These are phyloP conservation scores for Aquanectria penicillioides DNA, from an alignment of 2,329 filamentous ascomycete genomes.

Conservation along the genomic window DNA sequence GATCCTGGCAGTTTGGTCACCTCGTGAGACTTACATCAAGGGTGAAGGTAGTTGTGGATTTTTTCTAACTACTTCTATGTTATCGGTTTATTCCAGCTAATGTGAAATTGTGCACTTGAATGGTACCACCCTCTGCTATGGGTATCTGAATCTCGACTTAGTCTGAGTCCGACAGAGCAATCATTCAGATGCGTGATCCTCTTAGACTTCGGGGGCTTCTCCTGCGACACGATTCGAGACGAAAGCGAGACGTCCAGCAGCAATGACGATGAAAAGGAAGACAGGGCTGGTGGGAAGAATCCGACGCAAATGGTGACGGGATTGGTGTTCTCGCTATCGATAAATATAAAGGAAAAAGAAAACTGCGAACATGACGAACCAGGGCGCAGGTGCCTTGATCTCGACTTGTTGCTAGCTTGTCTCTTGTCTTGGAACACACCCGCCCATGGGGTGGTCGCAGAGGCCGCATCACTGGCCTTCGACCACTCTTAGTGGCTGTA, in stretches of 20 bases:
- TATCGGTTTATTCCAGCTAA: no score
- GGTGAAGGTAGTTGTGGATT: no score
- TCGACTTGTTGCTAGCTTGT: constrained; percentile 2
- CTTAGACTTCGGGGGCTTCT: constrained; percentile 23
- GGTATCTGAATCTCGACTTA: no score
- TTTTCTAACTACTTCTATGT: no score
- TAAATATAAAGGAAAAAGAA: background rate
- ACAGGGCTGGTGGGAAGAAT: background rate
- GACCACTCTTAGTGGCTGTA: constrained; percentile 1
- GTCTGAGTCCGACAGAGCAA: no score
- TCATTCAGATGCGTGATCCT: no score
- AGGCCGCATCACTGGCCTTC: constrained; percentile 1
- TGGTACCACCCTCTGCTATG: no score
- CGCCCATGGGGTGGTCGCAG: constrained; percentile 11
- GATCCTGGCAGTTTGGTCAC: no score
- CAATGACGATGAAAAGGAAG: background rate
- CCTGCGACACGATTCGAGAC: constrained; percentile 40
- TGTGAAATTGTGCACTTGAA: no score
- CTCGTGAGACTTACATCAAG: no score
- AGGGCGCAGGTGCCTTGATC: constrained; percentile 18
- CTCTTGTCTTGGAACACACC: constrained; percentile 5
- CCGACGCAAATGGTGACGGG: background rate
- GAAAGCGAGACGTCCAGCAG: constrained; percentile 29
- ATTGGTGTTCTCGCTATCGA: background rate
- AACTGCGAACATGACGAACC: constrained; percentile 14